Conservation (phyloP, 176 grass and related monocot genomes). For the Oryza rufipogon region DNA sequence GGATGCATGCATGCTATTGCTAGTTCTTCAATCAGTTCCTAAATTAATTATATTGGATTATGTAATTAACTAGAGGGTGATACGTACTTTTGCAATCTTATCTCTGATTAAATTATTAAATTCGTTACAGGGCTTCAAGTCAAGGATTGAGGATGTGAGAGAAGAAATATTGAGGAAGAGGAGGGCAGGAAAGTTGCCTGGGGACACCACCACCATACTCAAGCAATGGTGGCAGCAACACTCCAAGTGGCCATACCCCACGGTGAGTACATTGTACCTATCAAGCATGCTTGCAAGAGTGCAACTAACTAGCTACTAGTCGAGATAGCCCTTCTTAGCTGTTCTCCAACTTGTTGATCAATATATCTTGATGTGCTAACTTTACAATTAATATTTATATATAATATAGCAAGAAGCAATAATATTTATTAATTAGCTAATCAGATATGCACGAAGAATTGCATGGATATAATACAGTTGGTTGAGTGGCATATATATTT, state of each 20-base stretch:
- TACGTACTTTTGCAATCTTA: neutral
- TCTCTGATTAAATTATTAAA: neutral
- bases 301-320: constrained; percentile 46
- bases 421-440: neutral
- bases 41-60: neutral
- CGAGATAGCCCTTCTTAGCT: constrained; percentile 25
- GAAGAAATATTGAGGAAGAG: constrained; percentile 97
- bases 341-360: constrained; percentile 38
- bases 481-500: constrained; percentile 17
- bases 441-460: neutral
- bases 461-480: neutral
- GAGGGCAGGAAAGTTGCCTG: constrained; percentile 97
- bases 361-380: constrained; percentile 6
- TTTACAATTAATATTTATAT: constrained; percentile 2
- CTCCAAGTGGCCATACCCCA: constrained; percentile 99
- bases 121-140: constrained; percentile 81
- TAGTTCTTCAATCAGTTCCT: neutral
- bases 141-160: constrained; percentile 94
- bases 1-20: neutral
- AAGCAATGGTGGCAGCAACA: constrained; percentile 99
- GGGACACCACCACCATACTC: constrained; percentile 92
- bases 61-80: neutral
- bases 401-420: neutral
- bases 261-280: constrained; percentile 65
- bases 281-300: constrained; percentile 50